phyloP scores from a whole-genome alignment of 2,329 filamentous ascomycete species.

The Rhytidhysteron rufulum region DNA sequence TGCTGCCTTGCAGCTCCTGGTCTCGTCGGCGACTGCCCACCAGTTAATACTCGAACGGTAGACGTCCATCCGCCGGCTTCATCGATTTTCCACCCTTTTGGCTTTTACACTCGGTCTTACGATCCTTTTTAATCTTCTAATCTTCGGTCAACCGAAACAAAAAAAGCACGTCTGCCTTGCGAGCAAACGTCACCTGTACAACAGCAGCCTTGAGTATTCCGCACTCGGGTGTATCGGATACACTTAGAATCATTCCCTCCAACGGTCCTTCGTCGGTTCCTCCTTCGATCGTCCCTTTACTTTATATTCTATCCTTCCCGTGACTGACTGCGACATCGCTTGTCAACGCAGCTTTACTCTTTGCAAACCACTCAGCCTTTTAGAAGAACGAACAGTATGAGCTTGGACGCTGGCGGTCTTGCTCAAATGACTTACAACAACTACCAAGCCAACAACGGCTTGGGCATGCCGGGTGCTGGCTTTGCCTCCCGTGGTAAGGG shows the following conservation, averaged over 20 bases:
- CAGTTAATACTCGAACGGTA: conserved; percentile 23
- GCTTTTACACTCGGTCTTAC: conserved; percentile 28
- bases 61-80: conserved; percentile 33
- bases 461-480: conserved; percentile 73
- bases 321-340: conserved; percentile 20
- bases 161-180: conserved; percentile 20
- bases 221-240: conserved; percentile 8
- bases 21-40: conserved; percentile 2
- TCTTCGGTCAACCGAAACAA: conserved; percentile 17
- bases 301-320: conserved; percentile 31
- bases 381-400: conserved; percentile 35
- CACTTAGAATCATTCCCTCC: conserved; percentile 8
- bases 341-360: conserved; percentile 26
- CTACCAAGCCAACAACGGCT: conserved; percentile 57
- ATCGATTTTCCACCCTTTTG: conserved; percentile 27
- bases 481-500: conserved; percentile 84
- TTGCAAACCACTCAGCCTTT: conserved; percentile 16
- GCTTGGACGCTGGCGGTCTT: conserved; percentile 96
- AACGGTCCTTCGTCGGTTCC: conserved; percentile 19
- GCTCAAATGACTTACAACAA: conserved; percentile 97
- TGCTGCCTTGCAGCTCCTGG: too few relatives aligned
- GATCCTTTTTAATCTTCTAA: conserved; percentile 40
- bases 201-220: too few relatives aligned
- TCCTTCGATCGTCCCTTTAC: conserved; percentile 11
- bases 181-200: conserved; percentile 17